phyloP scores from a whole-genome alignment of 2,329 filamentous ascomycete genomes.

The Fusarium setosum region DNA sequence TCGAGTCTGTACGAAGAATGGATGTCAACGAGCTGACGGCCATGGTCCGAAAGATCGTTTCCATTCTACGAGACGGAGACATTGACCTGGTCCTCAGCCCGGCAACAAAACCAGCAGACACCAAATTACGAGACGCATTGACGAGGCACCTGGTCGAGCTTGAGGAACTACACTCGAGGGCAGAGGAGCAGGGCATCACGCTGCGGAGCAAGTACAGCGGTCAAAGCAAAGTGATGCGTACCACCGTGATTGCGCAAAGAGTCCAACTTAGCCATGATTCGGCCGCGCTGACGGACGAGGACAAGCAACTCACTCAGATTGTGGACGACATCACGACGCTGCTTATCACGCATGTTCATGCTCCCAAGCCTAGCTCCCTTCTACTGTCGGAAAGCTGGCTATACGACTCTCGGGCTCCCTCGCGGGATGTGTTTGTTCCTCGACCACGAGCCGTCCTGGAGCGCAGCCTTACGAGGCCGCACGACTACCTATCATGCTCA shows the following conservation, averaged over 20 bases:
- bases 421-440: slow-evolving; percentile 80
- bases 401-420: slow-evolving; percentile 77
- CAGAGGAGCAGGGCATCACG: slow-evolving; percentile 57
- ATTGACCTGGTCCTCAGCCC: slow-evolving; percentile 47
- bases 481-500: slow-evolving; percentile 80
- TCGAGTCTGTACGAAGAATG: slow-evolving; percentile 70
- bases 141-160: slow-evolving; percentile 58
- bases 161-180: slow-evolving; percentile 56
- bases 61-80: slow-evolving; percentile 51
- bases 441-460: slow-evolving; percentile 77
- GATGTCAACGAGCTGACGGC: slow-evolving; percentile 46
- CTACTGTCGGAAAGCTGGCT: slow-evolving; percentile 79
- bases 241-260: slow-evolving; percentile 84
- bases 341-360: slow-evolving; percentile 41
- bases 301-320: slow-evolving; percentile 75
- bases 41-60: slow-evolving; percentile 43
- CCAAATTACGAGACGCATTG: slow-evolving; percentile 49
- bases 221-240: slow-evolving; percentile 76
- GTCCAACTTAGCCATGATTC: slow-evolving; percentile 83
- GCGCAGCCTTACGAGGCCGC: slow-evolving; percentile 76
- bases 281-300: slow-evolving; percentile 75
- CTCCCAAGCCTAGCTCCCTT: slow-evolving; percentile 51
- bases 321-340: slow-evolving; percentile 61
- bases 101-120: slow-evolving; percentile 46
- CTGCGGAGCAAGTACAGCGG: slow-evolving; percentile 82